Base-by-base conservation (phyloP, 176 grass and related monocot genomes). In the Bolboschoenus planiculmis region DNA sequence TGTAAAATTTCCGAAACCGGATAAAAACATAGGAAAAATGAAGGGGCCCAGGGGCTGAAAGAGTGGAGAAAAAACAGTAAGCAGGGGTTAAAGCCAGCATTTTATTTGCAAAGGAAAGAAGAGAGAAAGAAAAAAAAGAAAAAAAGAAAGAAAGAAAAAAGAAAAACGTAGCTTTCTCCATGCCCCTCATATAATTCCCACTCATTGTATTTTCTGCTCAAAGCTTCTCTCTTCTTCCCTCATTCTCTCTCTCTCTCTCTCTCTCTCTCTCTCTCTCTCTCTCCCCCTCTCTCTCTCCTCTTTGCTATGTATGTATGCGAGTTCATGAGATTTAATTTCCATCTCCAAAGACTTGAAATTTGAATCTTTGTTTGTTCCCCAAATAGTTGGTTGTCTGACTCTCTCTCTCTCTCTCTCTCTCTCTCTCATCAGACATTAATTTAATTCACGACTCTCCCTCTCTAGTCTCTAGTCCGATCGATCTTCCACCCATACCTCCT, bases 141-240 rank as follows among this genome's bases (percentile, higher is more conserved):
- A 87, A 63, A n/a, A 5, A 51, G 4, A 51, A 35, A 43, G 34
- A 40, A 81, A 30, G 27, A 61, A 40, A 43, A 56, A 35, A 59
- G 27, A 81, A 75, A 87, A 83, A 35, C 16, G 48, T 63, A 66
- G 86, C 81, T 83, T 84, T 68, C 61, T 68, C 81, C 67, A 59
- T 31, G 54, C 23, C 81, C 54, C 47, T 36, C 20, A 72, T 87
- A 76, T 87, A 87, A 63, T 78, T 83, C 75, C 70, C 81, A 72
- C 86, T 88, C 71, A 68, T 88, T 44, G 66, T 79, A 84, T 79
- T 64, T 85, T 84, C 64, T 91, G 42, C 85, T 86, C 78, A 81
- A 61, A 74, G 81, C 44, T 74, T 82, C 87, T 88, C 65, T 72
- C 89, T 67, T 85, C 53, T 68, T 61, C 47, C 18, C 63, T 23